Evolutionary conservation across 2,329 filamentous ascomycete species (phyloP).

Genomic region (Trichophyton verrucosum): DNA sequence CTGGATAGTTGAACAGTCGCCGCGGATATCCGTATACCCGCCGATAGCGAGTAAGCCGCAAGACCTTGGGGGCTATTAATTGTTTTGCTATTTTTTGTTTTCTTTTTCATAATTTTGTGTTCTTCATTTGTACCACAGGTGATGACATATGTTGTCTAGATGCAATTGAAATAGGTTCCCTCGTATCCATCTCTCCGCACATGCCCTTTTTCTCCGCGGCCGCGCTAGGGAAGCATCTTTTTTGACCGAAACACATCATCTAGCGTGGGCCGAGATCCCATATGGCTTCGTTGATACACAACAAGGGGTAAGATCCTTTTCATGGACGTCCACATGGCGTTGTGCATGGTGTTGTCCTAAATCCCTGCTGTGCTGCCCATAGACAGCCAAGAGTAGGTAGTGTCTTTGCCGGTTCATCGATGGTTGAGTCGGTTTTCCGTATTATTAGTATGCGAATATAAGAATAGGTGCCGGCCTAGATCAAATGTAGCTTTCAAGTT

Average conservation of each 20-base stretch:
- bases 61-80: background rate
- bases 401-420: background rate
- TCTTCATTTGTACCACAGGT: too few species aligned
- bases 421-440: background rate
- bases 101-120: too few species aligned
- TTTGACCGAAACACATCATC: background rate
- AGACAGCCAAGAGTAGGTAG: background rate
- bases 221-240: constrained; percentile 1
- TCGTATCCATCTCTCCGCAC: background rate
- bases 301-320: background rate
- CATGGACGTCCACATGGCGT: background rate
- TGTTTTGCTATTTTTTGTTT: background rate
- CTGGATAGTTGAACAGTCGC: background rate
- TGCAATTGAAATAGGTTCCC: background rate
- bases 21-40: constrained; percentile 2
- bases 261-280: too few species aligned
- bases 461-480: background rate
- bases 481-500: background rate
- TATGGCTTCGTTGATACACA: too few species aligned
- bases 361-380: background rate
- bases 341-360: background rate
- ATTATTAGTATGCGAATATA: background rate
- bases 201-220: background rate
- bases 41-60: background rate
- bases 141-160: background rate